A percentile compares a stretch with the other conserved stretches of the same genome.
phyloP scores from a whole-genome alignment of 495 filamentous ascomycete genomes.

The Neurospora tetrasperma region DNA sequence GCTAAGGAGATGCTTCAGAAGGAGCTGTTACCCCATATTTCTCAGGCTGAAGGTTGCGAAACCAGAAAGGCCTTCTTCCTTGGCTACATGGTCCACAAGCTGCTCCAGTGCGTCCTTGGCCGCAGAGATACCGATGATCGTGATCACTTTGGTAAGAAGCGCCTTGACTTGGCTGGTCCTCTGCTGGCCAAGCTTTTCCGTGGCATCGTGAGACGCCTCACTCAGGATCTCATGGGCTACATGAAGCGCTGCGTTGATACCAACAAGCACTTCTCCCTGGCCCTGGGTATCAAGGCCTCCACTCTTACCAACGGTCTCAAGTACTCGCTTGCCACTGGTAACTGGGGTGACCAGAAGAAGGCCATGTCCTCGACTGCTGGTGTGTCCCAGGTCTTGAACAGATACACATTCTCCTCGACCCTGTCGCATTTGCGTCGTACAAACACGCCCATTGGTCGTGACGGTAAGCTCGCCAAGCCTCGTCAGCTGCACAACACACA shows the following conservation, averaged over 20 bases:
- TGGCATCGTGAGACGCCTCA: slow-evolving; percentile 73
- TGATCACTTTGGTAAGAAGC: slow-evolving; percentile 99
- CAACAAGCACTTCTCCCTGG: slow-evolving; percentile 77
- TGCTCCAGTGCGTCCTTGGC: slow-evolving; percentile 84
- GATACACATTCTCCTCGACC: slow-evolving; percentile 94
- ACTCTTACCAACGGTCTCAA: slow-evolving; percentile 89
- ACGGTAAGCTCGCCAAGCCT: slow-evolving; percentile 96
- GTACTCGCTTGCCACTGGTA: slow-evolving; percentile 96
- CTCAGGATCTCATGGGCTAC: slow-evolving; percentile 78
- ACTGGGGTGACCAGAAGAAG: slow-evolving; percentile 99
- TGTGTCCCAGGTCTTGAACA: slow-evolving; percentile 95
- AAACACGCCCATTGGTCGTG: slow-evolving; percentile 93
- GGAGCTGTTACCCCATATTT: slow-evolving; percentile 93
- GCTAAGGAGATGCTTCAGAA: slow-evolving; percentile 92
- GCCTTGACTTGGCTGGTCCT: slow-evolving; percentile 89
- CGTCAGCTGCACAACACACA: slow-evolving; percentile 98
- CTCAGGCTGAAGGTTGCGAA: slow-evolving; percentile 90
- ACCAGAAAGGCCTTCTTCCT: slow-evolving; percentile 97
- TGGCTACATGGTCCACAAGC: slow-evolving; percentile 94
- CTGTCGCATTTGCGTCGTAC: slow-evolving; percentile 93
- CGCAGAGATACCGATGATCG: slow-evolving; percentile 89
- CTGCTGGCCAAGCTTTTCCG: slow-evolving; percentile 90
- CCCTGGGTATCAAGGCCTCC: slow-evolving; percentile 79
- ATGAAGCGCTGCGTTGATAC: slow-evolving; percentile 85
- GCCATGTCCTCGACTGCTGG: slow-evolving; percentile 86